These are phyloP conservation scores for Lasiosphaeris hirsuta DNA, from an alignment of 495 filamentous ascomycete genomes.

Conservation along the genomic window DNA sequence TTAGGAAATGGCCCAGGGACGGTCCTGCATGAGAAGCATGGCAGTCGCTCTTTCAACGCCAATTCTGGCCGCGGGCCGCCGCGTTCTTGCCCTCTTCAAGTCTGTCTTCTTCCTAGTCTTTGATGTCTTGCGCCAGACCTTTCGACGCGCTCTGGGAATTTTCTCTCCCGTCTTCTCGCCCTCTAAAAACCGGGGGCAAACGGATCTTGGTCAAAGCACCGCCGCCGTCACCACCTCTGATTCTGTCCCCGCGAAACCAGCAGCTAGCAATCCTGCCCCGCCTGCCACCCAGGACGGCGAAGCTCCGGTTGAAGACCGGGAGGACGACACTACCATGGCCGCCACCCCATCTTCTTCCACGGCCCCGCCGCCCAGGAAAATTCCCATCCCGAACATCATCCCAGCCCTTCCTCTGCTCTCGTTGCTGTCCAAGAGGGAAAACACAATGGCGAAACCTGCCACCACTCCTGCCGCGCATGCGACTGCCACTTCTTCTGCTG, in stretches of 20 bases:
- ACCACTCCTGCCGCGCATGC: background rate
- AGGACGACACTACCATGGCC: conserved; percentile 15
- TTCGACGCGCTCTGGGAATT: conserved; percentile 16
- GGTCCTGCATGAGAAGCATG: conserved; percentile 20
- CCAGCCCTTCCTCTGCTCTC: conserved; percentile 19
- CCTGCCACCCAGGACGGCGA: background rate
- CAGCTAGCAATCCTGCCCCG: conserved; percentile 5
- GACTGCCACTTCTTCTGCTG: background rate
- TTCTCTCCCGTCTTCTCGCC: conserved; percentile 10
- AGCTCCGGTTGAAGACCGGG: background rate
- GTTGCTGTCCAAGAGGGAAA: conserved; percentile 15
- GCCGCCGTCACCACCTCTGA: conserved; percentile 7
- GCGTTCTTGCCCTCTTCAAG: conserved; percentile 24
- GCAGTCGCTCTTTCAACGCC: conserved; percentile 24
- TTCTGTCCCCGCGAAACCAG: conserved; percentile 3
- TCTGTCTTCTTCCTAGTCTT: conserved; percentile 24
- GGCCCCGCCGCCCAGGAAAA: background rate
- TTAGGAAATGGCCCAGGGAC: background rate
- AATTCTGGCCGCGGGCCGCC: conserved; percentile 23
- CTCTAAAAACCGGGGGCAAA: conserved; percentile 5
- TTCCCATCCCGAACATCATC: conserved; percentile 16
- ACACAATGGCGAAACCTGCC: background rate
- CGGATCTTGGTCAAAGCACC: background rate
- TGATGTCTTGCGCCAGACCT: conserved; percentile 17
- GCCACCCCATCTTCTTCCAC: conserved; percentile 11